phyloP scores from a whole-genome alignment of 805 yeast species.

The Yarrowia sp. region DNA sequence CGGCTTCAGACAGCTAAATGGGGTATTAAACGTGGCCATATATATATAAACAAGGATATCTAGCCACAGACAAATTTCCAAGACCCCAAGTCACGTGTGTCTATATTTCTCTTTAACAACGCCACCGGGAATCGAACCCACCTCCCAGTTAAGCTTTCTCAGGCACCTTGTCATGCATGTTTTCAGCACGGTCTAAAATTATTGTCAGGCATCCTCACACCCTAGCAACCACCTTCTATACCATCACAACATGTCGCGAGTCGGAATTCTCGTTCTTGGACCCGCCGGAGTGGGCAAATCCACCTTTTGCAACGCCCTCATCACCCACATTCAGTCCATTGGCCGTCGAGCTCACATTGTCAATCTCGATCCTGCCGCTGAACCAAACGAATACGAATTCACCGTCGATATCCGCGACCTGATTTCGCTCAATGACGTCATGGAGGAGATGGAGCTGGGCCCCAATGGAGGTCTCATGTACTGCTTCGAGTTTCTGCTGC shows the following conservation, averaged over 20 bases:
- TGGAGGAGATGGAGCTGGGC: conserved; percentile 90
- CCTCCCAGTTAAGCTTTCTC: too few species aligned
- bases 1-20: too few species aligned
- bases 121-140: too few species aligned
- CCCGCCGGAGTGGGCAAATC: conserved; percentile 98
- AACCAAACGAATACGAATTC: conserved; percentile 85
- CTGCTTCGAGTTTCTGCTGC: conserved; percentile 84
- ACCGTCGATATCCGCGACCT: conserved; percentile 89
- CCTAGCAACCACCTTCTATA: neutral
- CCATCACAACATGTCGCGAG: conserved; percentile 69
- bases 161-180: too few species aligned
- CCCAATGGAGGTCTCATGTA: conserved; percentile 94
- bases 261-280: conserved; percentile 89
- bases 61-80: too few species aligned
- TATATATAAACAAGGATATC: too few species aligned
- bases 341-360: conserved; percentile 95
- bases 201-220: neutral
- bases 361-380: conserved; percentile 96
- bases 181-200: too few species aligned
- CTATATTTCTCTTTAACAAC: too few species aligned
- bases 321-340: conserved; percentile 80
- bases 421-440: conserved; percentile 86
- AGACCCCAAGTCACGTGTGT: too few species aligned
- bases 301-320: conserved; percentile 85
- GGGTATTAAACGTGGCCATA: too few species aligned